A percentile compares a stretch with the other conserved stretches of the same genome.
These are phyloP conservation scores for Trametes gibbosa DNA, from an alignment of 768 basidiomycete genomes.

Conservation along the genomic window DNA sequence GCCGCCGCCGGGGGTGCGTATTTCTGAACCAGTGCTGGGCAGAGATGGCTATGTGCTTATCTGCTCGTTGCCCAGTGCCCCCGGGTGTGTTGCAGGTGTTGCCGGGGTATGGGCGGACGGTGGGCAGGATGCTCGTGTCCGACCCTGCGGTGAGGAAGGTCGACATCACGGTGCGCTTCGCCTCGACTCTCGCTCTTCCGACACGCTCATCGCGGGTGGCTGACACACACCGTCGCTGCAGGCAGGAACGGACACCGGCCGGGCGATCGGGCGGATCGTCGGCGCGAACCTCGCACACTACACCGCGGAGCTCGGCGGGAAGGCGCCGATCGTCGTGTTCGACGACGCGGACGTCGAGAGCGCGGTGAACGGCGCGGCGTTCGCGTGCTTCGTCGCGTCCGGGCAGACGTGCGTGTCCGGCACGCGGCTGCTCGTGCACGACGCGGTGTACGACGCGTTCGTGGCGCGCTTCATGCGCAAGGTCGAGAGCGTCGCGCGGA, in stretches of 20 bases:
- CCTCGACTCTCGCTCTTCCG: background rate
- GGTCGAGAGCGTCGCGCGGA: constrained; percentile 52
- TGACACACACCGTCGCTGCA: constrained; percentile 25
- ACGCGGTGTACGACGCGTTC: constrained; percentile 66
- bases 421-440: constrained; percentile 77
- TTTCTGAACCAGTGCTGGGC: background rate
- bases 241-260: constrained; percentile 79
- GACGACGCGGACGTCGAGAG: constrained; percentile 69
- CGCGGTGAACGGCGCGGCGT: constrained; percentile 82
- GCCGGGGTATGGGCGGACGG: constrained; percentile 64
- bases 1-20: constrained; percentile 61
- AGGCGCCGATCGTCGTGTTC: constrained; percentile 81
- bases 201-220: background rate
- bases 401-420: constrained; percentile 93
- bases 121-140: constrained; percentile 63
- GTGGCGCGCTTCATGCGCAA: constrained; percentile 62
- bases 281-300: constrained; percentile 71
- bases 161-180: constrained; percentile 67
- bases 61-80: constrained; percentile 54
- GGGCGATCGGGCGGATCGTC: constrained; percentile 68
- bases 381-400: constrained; percentile 82
- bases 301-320: constrained; percentile 86
- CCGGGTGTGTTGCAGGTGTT: constrained; percentile 69
- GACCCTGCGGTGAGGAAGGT: constrained; percentile 74
- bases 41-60: background rate